These are phyloP conservation scores for Fomitopsis serialis DNA, from an alignment of 768 basidiomycete species.

Conservation along the genomic window DNA sequence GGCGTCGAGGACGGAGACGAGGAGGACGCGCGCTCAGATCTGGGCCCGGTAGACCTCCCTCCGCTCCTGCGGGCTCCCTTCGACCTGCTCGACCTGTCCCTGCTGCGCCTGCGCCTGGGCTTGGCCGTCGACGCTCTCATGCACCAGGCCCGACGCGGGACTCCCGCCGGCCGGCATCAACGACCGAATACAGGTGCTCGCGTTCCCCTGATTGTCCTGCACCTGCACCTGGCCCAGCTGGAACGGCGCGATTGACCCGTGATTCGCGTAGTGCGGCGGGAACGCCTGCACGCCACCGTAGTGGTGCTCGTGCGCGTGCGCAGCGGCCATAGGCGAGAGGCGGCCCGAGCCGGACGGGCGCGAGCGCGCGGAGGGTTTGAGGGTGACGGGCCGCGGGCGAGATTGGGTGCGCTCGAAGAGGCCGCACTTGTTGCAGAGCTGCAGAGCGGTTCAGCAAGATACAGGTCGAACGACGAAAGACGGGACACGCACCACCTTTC, in stretches of 20 bases:
- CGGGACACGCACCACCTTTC: conserved; percentile 55
- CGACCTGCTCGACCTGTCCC: neutral
- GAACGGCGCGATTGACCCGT: conserved; percentile 48
- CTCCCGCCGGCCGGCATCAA: conserved; percentile 28
- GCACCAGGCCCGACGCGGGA: conserved; percentile 8
- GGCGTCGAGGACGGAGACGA: neutral
- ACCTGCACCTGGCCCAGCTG: conserved; percentile 10
- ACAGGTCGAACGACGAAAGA: neutral
- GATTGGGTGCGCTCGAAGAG: conserved; percentile 80
- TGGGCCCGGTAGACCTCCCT: conserved; percentile 1
- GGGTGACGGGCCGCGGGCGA: conserved; percentile 55
- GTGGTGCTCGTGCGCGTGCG: conserved; percentile 27
- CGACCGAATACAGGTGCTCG: conserved; percentile 37
- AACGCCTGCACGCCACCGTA: conserved; percentile 12
- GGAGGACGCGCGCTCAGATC: neutral
- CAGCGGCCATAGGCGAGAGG: conserved; percentile 26
- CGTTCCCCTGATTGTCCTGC: conserved; percentile 13
- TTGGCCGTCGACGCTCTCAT: neutral
- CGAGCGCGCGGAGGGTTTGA: conserved; percentile 38
- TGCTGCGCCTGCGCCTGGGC: neutral
- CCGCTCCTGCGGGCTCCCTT: conserved; percentile 9
- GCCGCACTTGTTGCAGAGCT: conserved; percentile 65
- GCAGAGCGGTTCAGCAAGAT: neutral
- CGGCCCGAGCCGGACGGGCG: conserved; percentile 29
- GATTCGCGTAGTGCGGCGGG: conserved; percentile 45